Conservation (phyloP, 148 eudicot species). For the Polygonum maritimum region DNA sequence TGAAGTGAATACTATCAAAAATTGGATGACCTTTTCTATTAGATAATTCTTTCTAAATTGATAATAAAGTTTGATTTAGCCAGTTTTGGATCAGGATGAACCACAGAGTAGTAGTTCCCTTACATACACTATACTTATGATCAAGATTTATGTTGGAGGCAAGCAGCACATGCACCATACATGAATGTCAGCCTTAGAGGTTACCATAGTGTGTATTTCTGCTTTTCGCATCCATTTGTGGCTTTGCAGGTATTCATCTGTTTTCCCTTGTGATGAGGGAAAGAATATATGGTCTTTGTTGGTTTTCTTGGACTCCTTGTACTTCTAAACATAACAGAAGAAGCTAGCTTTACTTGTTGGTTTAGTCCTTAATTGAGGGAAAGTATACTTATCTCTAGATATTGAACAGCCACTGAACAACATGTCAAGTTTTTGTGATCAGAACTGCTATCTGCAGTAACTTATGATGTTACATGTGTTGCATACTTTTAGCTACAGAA, state of each 20-base stretch:
- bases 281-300: background rate
- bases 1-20: background rate
- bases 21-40: background rate
- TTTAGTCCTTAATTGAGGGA: background rate
- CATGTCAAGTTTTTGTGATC: background rate
- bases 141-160: background rate
- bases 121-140: background rate
- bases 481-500: background rate
- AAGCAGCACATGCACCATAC: background rate
- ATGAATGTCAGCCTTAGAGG: background rate
- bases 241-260: background rate
- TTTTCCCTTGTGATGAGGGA: background rate
- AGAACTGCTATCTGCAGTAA: background rate
- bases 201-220: background rate
- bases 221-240: background rate
- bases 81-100: background rate
- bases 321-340: background rate
- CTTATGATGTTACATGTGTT: background rate
- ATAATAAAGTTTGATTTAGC: background rate
- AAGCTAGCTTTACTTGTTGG: background rate
- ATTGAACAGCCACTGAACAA: background rate
- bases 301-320: background rate
- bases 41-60: background rate
- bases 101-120: background rate
- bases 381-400: background rate